Conservation (phyloP, 2,329 filamentous ascomycete species). For the Colletotrichum euphorbiae region DNA sequence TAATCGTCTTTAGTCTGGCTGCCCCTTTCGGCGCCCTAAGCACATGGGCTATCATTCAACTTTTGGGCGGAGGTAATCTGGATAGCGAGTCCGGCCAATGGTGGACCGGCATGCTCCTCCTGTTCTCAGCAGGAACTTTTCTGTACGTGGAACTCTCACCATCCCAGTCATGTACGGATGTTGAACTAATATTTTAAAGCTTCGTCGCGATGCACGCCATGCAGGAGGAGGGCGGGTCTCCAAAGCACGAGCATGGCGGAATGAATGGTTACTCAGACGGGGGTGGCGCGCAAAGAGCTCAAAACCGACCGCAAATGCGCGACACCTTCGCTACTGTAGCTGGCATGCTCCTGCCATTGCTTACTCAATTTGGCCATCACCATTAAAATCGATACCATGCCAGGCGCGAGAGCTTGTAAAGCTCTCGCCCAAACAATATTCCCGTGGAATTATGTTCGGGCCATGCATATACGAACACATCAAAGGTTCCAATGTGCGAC, state of each 20-base stretch:
- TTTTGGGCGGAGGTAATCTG: slow-evolving; percentile 73
- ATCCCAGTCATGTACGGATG: background rate
- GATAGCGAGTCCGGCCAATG: slow-evolving; percentile 76
- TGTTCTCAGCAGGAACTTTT: slow-evolving; percentile 98
- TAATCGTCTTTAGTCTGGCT: slow-evolving; percentile 91
- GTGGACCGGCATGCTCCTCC: slow-evolving; percentile 90
- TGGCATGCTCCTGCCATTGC: slow-evolving; percentile 82
- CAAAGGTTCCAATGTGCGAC: slow-evolving; percentile 5
- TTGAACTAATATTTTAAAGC: slow-evolving; percentile 48
- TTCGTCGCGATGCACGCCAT: slow-evolving; percentile 99
- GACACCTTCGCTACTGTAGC: slow-evolving; percentile 77
- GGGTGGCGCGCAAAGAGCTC: slow-evolving; percentile 59
- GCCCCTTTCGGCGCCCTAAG: slow-evolving; percentile 86
- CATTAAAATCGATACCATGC: slow-evolving; percentile 55
- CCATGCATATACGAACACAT: slow-evolving; percentile 6
- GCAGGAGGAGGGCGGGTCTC: slow-evolving; percentile 75
- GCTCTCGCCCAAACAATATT: too few relatives aligned
- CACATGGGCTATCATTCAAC: slow-evolving; percentile 83
- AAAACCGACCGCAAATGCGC: slow-evolving; percentile 69
- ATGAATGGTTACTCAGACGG: slow-evolving; percentile 64
- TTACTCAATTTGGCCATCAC: slow-evolving; percentile 83
- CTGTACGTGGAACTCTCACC: slow-evolving; percentile 68
- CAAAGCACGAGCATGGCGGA: slow-evolving; percentile 63
- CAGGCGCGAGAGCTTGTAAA: background rate
- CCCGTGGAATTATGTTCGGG: background rate